Conservation (phyloP, 768 basidiomycete species). For the Asterophora parasitica region DNA sequence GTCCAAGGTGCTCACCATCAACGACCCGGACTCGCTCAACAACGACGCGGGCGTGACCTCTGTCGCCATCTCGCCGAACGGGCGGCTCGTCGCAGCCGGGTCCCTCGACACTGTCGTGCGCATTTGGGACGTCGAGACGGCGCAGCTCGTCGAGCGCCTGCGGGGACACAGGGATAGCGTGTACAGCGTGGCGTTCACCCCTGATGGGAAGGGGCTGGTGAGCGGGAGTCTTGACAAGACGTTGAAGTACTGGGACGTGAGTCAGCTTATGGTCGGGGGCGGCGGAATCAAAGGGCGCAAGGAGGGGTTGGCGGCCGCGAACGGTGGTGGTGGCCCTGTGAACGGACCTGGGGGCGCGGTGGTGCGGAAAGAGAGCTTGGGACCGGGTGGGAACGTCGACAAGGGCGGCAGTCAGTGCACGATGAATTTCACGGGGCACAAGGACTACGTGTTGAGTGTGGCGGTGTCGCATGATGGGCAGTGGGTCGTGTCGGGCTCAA, state of each 20-base stretch:
- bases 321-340: conserved; percentile 29
- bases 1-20: conserved; percentile 43
- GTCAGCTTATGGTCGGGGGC: conserved; percentile 66
- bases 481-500: conserved; percentile 90
- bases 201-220: conserved; percentile 86
- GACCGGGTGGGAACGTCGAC: conserved; percentile 32
- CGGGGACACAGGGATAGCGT: conserved; percentile 81
- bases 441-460: conserved; percentile 62
- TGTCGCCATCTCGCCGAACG: conserved; percentile 76
- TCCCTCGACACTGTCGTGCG: conserved; percentile 73
- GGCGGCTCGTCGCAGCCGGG: conserved; percentile 61
- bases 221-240: conserved; percentile 91
- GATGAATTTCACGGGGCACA: conserved; percentile 88
- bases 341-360: conserved; percentile 15
- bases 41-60: conserved; percentile 66
- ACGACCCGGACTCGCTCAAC: conserved; percentile 45
- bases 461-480: conserved; percentile 86
- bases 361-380: conserved; percentile 32
- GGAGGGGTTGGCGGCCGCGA: conserved; percentile 32
- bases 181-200: conserved; percentile 88
- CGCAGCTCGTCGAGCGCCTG: conserved; percentile 66
- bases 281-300: conserved; percentile 45
- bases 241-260: conserved; percentile 83
- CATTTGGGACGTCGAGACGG: conserved; percentile 73
- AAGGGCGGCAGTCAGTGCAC: conserved; percentile 46